A percentile compares a stretch with the other conserved stretches of the same genome.
These are phyloP conservation scores for Psidium friedrichsthalianum DNA, from an alignment of 345 rosid species.

Conservation along the genomic window DNA sequence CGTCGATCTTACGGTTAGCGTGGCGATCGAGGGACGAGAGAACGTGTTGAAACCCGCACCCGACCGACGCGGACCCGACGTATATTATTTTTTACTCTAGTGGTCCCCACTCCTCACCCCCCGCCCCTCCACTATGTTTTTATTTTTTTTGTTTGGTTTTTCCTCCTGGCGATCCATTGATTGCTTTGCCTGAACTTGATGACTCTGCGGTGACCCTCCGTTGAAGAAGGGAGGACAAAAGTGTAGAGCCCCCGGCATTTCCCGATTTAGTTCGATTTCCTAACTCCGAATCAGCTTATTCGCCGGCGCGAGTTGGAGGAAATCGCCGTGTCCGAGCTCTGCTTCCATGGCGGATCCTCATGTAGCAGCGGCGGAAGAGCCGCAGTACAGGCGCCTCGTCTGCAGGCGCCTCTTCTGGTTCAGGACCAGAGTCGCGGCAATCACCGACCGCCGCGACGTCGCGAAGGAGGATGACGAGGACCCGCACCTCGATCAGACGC, in stretches of 20 bases:
- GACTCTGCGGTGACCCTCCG: not conserved
- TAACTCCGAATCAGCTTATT: too few species aligned
- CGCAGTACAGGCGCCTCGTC: slow-evolving; percentile 20
- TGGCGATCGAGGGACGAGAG: too few species aligned
- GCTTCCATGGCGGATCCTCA: slow-evolving; percentile 25
- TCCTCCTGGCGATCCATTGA: not conserved
- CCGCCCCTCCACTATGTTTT: too few species aligned
- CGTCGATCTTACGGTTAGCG: not conserved
- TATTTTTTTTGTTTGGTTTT: too few species aligned
- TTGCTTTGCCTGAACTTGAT: not conserved
- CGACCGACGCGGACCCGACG: not conserved
- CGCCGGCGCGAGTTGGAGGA: not conserved
- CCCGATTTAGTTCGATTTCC: too few species aligned
- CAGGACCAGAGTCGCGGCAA: slow-evolving; percentile 6
- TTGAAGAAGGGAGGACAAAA: not conserved
- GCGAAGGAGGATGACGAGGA: slow-evolving; percentile 1
- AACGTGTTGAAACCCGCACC: too few species aligned
- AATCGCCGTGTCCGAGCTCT: not conserved
- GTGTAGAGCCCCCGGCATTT: not conserved
- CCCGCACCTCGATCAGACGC: slow-evolving; percentile 32
- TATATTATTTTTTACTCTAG: not conserved
- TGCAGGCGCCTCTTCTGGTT: slow-evolving; percentile 14
- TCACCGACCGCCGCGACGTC: not conserved
- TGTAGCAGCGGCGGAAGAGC: slow-evolving; percentile 3
- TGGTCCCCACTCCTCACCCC: too few species aligned